Conservation (phyloP, 208 protist genomes). For the Herpetomonas samuelpessoai region DNA sequence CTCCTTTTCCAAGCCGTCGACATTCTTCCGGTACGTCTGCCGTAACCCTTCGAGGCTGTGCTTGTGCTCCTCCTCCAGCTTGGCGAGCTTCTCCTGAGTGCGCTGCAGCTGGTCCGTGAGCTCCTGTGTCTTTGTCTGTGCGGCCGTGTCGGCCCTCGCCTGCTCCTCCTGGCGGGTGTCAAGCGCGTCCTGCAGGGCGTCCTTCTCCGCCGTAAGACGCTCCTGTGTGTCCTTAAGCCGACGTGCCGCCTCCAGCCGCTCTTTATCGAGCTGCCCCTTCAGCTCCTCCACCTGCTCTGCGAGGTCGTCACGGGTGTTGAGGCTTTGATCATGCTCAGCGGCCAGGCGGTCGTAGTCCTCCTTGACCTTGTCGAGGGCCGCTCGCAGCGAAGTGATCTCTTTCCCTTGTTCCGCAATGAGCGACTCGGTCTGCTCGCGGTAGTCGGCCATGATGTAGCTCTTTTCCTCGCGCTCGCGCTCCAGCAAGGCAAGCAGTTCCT, state of each 20-base stretch:
- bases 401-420: conserved; percentile 83
- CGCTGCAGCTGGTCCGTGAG: conserved; percentile 55
- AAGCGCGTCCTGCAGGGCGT: conserved; percentile 43
- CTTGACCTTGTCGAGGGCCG: conserved; percentile 43
- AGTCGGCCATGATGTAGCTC: conserved; percentile 84
- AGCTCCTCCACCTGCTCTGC: conserved; percentile 33
- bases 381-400: conserved; percentile 76
- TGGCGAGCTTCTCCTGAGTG: conserved; percentile 33
- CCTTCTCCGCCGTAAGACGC: conserved; percentile 32
- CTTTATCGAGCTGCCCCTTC: conserved; percentile 32
- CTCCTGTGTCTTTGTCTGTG: conserved; percentile 32
- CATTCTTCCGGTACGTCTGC: conserved; percentile 45
- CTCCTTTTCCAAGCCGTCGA: conserved; percentile 39
- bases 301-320: conserved; percentile 33
- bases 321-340: conserved; percentile 30
- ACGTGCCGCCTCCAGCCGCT: conserved; percentile 40
- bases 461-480: conserved; percentile 86
- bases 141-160: conserved; percentile 24
- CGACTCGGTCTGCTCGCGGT: conserved; percentile 84
- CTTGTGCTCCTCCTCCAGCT: conserved; percentile 42
- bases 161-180: conserved; percentile 41
- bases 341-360: conserved; percentile 42
- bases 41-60: conserved; percentile 37
- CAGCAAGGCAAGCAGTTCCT: conserved; percentile 65
- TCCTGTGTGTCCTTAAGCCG: conserved; percentile 40